Evolutionary conservation across 2,329 filamentous ascomycete species (phyloP), one percentile per base, ranked within the genome.

Genomic region (Fusarium sambucinum): DNA sequence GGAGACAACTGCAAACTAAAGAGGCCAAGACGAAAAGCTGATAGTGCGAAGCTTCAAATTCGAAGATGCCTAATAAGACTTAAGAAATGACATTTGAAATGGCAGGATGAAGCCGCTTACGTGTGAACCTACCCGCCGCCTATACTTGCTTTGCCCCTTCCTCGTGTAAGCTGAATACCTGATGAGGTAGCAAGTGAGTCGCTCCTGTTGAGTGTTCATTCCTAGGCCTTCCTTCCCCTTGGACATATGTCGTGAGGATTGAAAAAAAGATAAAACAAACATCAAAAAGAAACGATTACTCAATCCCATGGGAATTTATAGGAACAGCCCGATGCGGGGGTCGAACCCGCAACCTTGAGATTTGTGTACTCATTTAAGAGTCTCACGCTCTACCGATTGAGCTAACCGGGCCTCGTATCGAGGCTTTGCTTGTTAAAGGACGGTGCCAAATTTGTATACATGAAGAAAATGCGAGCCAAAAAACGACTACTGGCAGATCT

Each of bases 381-480:
- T 89, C 88, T 89, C 84, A 89, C 87, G 87, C 87, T 90, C 88
- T 90, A 89, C 77, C 77, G 77, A 78, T 79, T 79, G 77, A 79
- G 77, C 77, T 79, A 79, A 77, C 77, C 77, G 75, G 77, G 77
- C 77, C 55, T 62, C 51, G 30, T 45, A 38, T 48, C 21, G 59
- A 63, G 58, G 58, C 58, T 63, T 54, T 56, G 14, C 7, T 37
- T 35, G 6, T 40, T 63, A 4, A 17, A 13, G 2, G 0, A 1
- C 0, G 0, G 0, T 1, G 6, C 6, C 32, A n/a, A 50, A 29
- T 4, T 11, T 25, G 3, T 29, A 0, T 23, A 57, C 5, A 57
- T 63, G 3, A n/a, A n/a, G n/a, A n/a, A n/a, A n/a, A n/a, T n/a
- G n/a, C n/a, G n/a, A n/a, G n/a, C n/a, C n/a, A n/a, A n/a, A n/a